Base-by-base conservation (phyloP, 805 yeast species). In the Cyberlindnera veronae region DNA sequence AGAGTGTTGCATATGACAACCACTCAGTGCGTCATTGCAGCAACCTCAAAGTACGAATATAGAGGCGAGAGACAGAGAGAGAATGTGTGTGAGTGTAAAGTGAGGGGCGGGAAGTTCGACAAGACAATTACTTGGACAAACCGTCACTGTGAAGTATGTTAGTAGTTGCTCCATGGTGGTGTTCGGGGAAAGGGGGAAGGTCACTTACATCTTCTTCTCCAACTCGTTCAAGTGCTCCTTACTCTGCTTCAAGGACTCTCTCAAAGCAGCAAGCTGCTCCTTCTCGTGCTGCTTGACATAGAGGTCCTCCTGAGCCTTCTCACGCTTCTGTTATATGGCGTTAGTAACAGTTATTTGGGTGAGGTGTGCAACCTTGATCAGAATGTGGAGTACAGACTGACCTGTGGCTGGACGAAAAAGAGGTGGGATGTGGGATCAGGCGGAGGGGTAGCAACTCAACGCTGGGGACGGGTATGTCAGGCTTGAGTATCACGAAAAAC, bases 241-340 rank as follows among this genome's bases (percentile, higher is more conserved):
- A 63, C 81, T 93, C 68, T 84, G 72, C 64, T 81, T 77, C 63
- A 89, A 73, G 58, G 83, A 77, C 62, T 84, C 88, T 64, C 72
- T 83, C 64, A 89, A 77, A 36, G 76, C 74, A 59, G 77, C 80
- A 63, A 89, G 72, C 72, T 84, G 88, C 66, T 88, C 95, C 62
- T 82, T 84, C 72, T 91, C 96, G 62, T 84, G 95, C 69, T 87
- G 81, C 68, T 79, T 86, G 66, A 89, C 72, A 71, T 80, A 90
- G 57, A 71, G 73, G 62, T 84, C 88, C 72, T 91, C 99, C 61
- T 81, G 81, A 49, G 96, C 96, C 68, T 77, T 83, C 74, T 93
- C 99, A 64, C 95, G 89, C 64, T 89, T 87, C 75, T 75, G 53
- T 55, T 64, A 60, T 9, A 65, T 3, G 6, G 13, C 13, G 43